phyloP scores from a whole-genome alignment of 495 filamentous ascomycete species.

The Physcia stellaris region DNA sequence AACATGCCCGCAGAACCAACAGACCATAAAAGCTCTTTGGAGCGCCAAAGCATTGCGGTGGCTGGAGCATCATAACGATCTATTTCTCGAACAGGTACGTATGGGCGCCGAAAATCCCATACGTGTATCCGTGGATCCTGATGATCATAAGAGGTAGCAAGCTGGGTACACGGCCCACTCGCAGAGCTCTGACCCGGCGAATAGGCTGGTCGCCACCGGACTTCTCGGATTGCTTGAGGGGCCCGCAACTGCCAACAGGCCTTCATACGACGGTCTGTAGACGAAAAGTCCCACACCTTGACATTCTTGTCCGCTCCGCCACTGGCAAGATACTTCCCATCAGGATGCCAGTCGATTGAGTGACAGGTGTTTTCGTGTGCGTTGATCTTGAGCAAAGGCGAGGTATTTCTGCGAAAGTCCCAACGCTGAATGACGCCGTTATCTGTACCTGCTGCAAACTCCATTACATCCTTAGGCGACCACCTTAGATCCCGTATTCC shows the following conservation, averaged over 20 bases:
- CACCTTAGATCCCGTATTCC: slow-evolving; percentile 78
- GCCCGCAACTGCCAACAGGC: slow-evolving; percentile 45
- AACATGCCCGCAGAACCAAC: slow-evolving; percentile 74
- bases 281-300: slow-evolving; percentile 86
- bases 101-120: slow-evolving; percentile 83
- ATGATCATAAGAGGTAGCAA: slow-evolving; percentile 54
- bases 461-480: slow-evolving; percentile 70
- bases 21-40: slow-evolving; percentile 83
- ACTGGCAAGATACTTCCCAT: slow-evolving; percentile 79
- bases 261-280: slow-evolving; percentile 67
- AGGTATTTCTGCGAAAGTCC: slow-evolving; percentile 48
- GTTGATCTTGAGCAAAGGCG: slow-evolving; percentile 56
- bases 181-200: slow-evolving; percentile 49
- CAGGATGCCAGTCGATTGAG: slow-evolving; percentile 89
- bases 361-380: slow-evolving; percentile 73
- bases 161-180: slow-evolving; percentile 51
- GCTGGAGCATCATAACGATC: slow-evolving; percentile 58
- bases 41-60: slow-evolving; percentile 76
- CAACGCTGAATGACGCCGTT: slow-evolving; percentile 62
- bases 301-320: slow-evolving; percentile 72
- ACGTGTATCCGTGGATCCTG: slow-evolving; percentile 62
- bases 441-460: slow-evolving; percentile 86
- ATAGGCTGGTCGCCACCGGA: slow-evolving; percentile 75
- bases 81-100: slow-evolving; percentile 77
- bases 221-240: slow-evolving; percentile 55